Base-by-base conservation (phyloP, 768 basidiomycete species). In the Termitomyces sp. region DNA sequence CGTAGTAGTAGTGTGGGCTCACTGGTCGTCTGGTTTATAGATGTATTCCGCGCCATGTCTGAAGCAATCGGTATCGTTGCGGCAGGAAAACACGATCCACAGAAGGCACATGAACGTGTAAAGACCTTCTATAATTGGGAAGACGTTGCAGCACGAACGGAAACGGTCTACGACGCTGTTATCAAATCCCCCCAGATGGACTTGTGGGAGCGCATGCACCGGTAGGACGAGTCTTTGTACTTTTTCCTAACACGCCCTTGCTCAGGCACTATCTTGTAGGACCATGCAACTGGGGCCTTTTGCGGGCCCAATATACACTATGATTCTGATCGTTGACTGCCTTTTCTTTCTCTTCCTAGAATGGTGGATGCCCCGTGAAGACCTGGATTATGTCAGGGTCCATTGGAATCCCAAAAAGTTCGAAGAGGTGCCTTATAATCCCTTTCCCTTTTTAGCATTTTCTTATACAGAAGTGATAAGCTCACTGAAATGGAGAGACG, bases 281-380 rank as follows among this genome's bases (percentile, higher is more conserved):
- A 96, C 90, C 34, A 84, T 91, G 80, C 77, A 80, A 51, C 75
- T 92, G 8, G 97, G 90, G 0, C 81, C 81, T 0, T 86, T 92
- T 47, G 91, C 86, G 9, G 97, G 97, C 0, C 83, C 84, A 2
- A 97, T 98, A 45, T 90, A 93, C 65, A 86, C 90, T 9, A 84
- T 88, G 62, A 98, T 98, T 41, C 73, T 97, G 42, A 77, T 94
- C 29, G 91, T 98, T 1, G 88, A 94, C 64, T 93, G 92, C 67
- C 70, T 96, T 8, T 96, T 97, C 71, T 94, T 92, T 69, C 66
- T 85, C 62, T 75, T 92, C 50, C 76, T 99, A 4, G 93, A 97
- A 65, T 90, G 84, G 86, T 86, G 85, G 77, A 80, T 85, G 67
- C 96, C 96, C 0, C 75, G 87, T 47, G 83, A 87, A 22, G 77